phyloP scores from a whole-genome alignment of 1,139 yeast species.

The Diutina siamensis region DNA sequence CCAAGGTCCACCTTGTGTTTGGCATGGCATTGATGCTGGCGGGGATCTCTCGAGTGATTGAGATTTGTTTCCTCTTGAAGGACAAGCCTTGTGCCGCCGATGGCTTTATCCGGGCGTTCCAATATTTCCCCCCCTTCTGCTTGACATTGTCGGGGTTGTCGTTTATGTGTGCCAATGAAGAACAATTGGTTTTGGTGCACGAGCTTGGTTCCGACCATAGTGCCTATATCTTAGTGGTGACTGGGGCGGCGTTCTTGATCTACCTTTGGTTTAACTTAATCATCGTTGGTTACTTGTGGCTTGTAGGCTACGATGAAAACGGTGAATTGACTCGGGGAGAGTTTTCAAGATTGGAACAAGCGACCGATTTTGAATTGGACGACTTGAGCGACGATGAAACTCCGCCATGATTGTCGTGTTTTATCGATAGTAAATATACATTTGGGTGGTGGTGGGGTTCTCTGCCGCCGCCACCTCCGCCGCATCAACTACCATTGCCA shows the following conservation, averaged over 20 bases:
- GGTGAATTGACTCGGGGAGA: constrained; percentile 14
- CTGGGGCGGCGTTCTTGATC: constrained; percentile 64
- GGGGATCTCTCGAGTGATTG: constrained; percentile 63
- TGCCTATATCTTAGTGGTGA: constrained; percentile 63
- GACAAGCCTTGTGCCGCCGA: constrained; percentile 39
- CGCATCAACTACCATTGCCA: too few relatives aligned
- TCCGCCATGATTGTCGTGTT: too few relatives aligned
- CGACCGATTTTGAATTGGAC: constrained; percentile 10
- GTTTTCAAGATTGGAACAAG: constrained; percentile 8
- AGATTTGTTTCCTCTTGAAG: constrained; percentile 56
- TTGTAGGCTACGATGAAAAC: constrained; percentile 36
- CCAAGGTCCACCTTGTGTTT: constrained; percentile 79
- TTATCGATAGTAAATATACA: too few relatives aligned
- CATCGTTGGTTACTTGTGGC: constrained; percentile 43
- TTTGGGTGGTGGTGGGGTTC: too few relatives aligned
- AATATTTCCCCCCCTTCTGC: constrained; percentile 73
- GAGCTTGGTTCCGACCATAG: constrained; percentile 77
- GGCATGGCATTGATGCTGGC: constrained; percentile 74
- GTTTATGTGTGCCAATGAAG: constrained; percentile 90
- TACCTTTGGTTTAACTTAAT: constrained; percentile 54
- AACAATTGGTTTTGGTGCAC: constrained; percentile 61
- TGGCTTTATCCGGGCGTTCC: constrained; percentile 55
- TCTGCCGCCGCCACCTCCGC: too few relatives aligned
- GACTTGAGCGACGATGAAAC: constrained; percentile 7
- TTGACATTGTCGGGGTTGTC: constrained; percentile 66